Conservation (phyloP, 1,284 basidiomycete species). For the Violaceomyces palustris region DNA sequence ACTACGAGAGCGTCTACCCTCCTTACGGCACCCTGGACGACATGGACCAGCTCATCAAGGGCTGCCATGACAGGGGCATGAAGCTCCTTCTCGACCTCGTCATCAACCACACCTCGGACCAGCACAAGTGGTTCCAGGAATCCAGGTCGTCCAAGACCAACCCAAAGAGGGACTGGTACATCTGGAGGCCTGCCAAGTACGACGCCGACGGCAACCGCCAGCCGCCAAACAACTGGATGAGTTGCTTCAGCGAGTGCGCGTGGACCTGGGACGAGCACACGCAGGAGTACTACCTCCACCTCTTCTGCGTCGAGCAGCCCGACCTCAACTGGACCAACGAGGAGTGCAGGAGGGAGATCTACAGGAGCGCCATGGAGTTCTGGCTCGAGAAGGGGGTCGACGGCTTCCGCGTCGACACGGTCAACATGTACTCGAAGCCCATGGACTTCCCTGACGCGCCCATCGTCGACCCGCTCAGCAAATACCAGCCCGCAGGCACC, state of each 20-base stretch:
- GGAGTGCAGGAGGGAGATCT: constrained; percentile 59
- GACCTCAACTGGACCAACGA: constrained; percentile 75
- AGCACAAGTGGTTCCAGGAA: constrained; percentile 64
- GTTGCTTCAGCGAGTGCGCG: constrained; percentile 66
- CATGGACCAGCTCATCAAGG: constrained; percentile 64
- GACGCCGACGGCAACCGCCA: constrained; percentile 55
- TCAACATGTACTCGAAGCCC: constrained; percentile 48
- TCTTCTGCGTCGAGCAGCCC: constrained; percentile 68
- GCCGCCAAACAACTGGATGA: constrained; percentile 69
- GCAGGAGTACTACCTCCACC: constrained; percentile 69
- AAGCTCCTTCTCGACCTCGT: constrained; percentile 75
- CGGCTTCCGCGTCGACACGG: constrained; percentile 60
- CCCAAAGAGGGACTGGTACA: constrained; percentile 69
- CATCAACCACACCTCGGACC: constrained; percentile 71
- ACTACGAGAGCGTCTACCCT: constrained; percentile 69
- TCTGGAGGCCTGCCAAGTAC: constrained; percentile 66
- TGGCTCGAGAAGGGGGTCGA: constrained; percentile 71
- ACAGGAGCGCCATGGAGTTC: constrained; percentile 63
- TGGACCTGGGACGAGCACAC: constrained; percentile 70
- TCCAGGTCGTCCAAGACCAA: constrained; percentile 62
- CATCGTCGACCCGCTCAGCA: constrained; percentile 57
- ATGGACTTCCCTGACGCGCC: constrained; percentile 49
- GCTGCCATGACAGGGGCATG: constrained; percentile 64
- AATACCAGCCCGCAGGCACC: constrained; percentile 61
- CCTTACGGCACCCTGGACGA: constrained; percentile 69